These are phyloP conservation scores for Phaeotremella fagi DNA, from an alignment of 768 basidiomycete genomes.

Conservation along the genomic window DNA sequence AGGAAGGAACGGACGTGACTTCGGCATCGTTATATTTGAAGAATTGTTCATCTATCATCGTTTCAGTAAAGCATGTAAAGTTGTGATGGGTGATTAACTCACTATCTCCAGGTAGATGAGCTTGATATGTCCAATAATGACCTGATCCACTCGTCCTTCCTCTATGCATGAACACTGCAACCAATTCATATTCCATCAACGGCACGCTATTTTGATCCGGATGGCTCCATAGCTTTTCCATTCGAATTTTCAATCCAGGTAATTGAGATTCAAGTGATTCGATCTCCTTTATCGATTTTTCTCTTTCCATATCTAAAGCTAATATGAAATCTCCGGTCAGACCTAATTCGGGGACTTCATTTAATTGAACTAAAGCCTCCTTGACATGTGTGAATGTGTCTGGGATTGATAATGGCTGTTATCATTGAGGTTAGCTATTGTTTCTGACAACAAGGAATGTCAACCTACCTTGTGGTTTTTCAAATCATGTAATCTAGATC, in stretches of 20 bases:
- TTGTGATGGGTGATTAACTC: conserved; percentile 11
- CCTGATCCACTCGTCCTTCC: conserved; percentile 48
- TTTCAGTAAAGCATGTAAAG: conserved; percentile 1
- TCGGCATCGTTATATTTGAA: conserved; percentile 95
- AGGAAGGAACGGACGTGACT: conserved; percentile 68
- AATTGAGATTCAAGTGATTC: conserved; percentile 21
- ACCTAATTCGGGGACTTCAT: conserved; percentile 14
- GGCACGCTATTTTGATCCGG: conserved; percentile 53
- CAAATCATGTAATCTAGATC: conserved; percentile 65
- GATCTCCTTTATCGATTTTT: conserved; percentile 19
- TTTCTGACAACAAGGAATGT: neutral
- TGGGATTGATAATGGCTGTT: conserved; percentile 32
- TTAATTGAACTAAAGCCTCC: conserved; percentile 4
- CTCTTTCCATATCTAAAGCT: conserved; percentile 26
- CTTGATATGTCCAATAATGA: conserved; percentile 94
- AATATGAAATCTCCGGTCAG: conserved; percentile 25
- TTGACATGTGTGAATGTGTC: conserved; percentile 29
- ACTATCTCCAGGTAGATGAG: conserved; percentile 68
- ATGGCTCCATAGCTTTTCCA: conserved; percentile 72
- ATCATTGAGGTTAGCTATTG: neutral
- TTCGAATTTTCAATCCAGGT: conserved; percentile 19
- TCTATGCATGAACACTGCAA: conserved; percentile 88
- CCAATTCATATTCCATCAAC: conserved; percentile 89
- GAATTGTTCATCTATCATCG: conserved; percentile 62
- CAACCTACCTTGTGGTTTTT: conserved; percentile 64